Base-by-base conservation (phyloP, 1,139 yeast genomes). In the Pichia sp. region DNA sequence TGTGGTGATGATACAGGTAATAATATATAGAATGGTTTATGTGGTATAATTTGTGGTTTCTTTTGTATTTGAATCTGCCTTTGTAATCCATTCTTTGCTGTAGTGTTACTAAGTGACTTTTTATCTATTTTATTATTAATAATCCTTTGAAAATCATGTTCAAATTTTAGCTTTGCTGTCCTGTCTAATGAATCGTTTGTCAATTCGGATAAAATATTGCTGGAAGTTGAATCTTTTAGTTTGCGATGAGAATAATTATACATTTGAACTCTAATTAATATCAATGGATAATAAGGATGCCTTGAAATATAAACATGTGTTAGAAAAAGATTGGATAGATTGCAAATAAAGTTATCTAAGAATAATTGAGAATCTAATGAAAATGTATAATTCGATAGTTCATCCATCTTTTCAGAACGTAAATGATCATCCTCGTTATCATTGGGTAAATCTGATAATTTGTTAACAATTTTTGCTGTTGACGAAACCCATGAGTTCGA, bases 1-100 rank as follows among this genome's bases (percentile, higher is more conserved):
- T 79, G 76, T 1, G 90, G 85, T 1, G 93, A 81, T 41, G 83
- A 81, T 49, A 74, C 55, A 0, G 94, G 90, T 10, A 87, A 66
- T 0, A 85, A 88, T 27, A 86, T 60, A 56, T 82, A 85, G 52
- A 74, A 77, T 0, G 93, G 85, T 51, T 69, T 76, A 53, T 82
- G 47, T 1, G 54, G 43, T 69, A 1, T 87, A 76, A 0, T 75
- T 55, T 10, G 80, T 68, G 4, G 61, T 57, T 14, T 58, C 53
- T 40, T 49, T 36, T 43, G 45, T 14, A 45, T 43, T 31, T 44
- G 37, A 4, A 42, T 22, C 21, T 50, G 53, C 38, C 53, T 52
- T 24, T 50, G 52, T 11, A 51, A 44, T 14, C 49, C 48, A 11
- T 42, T 65, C 50, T 36, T 55, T 46, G 51, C 52, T 3, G 42